Evolutionary conservation across 345 rosid genomes (phyloP).

Genomic region (Tarenaya hassleriana): DNA sequence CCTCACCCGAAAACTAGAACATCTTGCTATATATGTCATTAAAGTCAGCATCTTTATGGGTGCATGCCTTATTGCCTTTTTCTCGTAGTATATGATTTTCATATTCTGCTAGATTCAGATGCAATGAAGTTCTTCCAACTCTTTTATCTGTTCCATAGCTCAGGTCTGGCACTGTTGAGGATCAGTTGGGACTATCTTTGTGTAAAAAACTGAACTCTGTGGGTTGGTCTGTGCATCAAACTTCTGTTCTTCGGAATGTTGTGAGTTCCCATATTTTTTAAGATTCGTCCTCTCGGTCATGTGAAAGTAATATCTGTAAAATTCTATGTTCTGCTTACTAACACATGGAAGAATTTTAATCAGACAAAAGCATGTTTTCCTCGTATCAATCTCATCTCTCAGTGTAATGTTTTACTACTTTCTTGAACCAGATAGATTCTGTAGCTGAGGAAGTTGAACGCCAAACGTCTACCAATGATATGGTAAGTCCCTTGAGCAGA

Average conservation of each 20-base stretch:
- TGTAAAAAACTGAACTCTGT: conserved; percentile 68
- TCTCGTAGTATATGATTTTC: too few species aligned
- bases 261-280: conserved; percentile 50
- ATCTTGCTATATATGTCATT: conserved; percentile 4
- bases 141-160: conserved; percentile 83
- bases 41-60: neutral
- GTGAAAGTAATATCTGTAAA: neutral
- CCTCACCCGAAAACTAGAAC: too few species aligned
- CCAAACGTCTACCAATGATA: conserved; percentile 57
- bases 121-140: conserved; percentile 26
- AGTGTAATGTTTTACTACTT: conserved; percentile 18
- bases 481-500: conserved; percentile 44
- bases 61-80: too few species aligned
- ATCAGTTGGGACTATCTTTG: conserved; percentile 65
- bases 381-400: neutral
- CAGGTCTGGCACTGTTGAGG: conserved; percentile 97
- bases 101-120: neutral
- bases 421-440: conserved; percentile 67
- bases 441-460: conserved; percentile 96
- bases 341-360: neutral
- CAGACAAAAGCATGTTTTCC: neutral
- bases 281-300: conserved; percentile 8
- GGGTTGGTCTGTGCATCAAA: conserved; percentile 74
- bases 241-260: conserved; percentile 59
- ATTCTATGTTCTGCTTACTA: too few species aligned